Conservation (phyloP, 768 basidiomycete genomes). For the Pholiota microspora region DNA sequence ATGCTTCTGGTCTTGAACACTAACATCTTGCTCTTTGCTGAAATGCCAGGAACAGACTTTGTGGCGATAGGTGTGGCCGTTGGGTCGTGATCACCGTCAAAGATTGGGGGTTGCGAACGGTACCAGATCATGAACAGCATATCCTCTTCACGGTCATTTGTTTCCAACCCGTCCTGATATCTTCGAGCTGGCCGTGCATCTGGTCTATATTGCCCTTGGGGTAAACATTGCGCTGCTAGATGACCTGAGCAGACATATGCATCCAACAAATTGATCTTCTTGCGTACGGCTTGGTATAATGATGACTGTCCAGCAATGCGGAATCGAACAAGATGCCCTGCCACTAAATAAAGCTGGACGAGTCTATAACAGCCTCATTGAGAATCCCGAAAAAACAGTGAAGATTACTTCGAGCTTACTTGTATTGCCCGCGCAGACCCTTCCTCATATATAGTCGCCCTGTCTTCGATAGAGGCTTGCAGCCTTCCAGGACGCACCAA, state of each 20-base stretch:
- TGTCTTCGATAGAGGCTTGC: constrained; percentile 69
- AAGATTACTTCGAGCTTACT: constrained; percentile 44
- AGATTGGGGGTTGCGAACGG: constrained; percentile 36
- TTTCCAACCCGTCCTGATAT: constrained; percentile 89
- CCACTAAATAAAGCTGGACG: constrained; percentile 70
- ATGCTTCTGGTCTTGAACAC: constrained; percentile 77
- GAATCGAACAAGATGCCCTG: constrained; percentile 75
- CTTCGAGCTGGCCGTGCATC: constrained; percentile 54
- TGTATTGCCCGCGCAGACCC: constrained; percentile 74
- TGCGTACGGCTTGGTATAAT: constrained; percentile 54
- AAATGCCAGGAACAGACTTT: constrained; percentile 46
- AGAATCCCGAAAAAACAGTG: background rate
- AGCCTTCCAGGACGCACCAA: constrained; percentile 84
- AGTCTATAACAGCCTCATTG: constrained; percentile 39
- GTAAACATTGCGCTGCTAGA: constrained; percentile 66
- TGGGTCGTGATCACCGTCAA: constrained; percentile 26
- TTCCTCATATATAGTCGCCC: constrained; percentile 74
- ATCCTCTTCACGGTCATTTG: constrained; percentile 85
- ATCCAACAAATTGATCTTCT: constrained; percentile 62
- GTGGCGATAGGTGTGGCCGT: constrained; percentile 25
- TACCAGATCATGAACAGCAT: constrained; percentile 83
- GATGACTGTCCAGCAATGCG: constrained; percentile 56
- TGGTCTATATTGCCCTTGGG: constrained; percentile 60
- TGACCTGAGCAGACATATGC: constrained; percentile 89
- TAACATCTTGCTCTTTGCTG: constrained; percentile 55